Evolutionary conservation across 164 flowering plant genomes (phyloP).

Genomic region (Litsea cubeba): DNA sequence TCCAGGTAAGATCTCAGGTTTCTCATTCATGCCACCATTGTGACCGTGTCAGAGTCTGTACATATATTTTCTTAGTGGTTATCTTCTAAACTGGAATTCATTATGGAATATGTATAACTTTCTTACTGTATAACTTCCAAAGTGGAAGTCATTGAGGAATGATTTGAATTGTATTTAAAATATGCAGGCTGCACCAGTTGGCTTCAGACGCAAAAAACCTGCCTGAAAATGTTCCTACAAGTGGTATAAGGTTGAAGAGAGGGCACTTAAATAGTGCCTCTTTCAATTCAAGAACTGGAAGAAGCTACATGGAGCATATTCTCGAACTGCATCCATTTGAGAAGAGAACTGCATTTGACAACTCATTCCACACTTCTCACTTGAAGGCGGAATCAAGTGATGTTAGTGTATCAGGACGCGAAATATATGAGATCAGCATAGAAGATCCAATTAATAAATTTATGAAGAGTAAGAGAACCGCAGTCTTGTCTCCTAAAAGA

Average conservation of each 20-base stretch:
- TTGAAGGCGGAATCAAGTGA: slow-evolving; percentile 27
- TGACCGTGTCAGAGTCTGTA: not conserved
- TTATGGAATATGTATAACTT: not conserved
- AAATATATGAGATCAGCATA: slow-evolving; percentile 42
- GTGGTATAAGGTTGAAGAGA: slow-evolving; percentile 67
- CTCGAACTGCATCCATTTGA: slow-evolving; percentile 46
- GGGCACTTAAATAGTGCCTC: slow-evolving; percentile 49
- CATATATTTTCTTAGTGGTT: not conserved
- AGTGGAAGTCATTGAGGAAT: slow-evolving; percentile 1
- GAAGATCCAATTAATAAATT: slow-evolving; percentile 33
- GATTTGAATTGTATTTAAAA: slow-evolving; percentile 10
- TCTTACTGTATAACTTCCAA: not conserved
- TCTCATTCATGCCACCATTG: not conserved
- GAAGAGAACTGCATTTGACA: slow-evolving; percentile 35
- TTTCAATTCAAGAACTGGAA: slow-evolving; percentile 44
- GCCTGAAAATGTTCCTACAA: slow-evolving; percentile 41
- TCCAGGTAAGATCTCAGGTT: slow-evolving; percentile 51
- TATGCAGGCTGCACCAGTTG: slow-evolving; percentile 69
- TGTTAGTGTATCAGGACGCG: slow-evolving; percentile 36
- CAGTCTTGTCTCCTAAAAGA: slow-evolving; percentile 29
- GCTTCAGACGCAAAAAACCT: slow-evolving; percentile 61
- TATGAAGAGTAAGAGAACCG: slow-evolving; percentile 20
- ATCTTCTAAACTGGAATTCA: not conserved
- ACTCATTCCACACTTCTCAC: slow-evolving; percentile 22
- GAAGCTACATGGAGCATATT: slow-evolving; percentile 78